Conservation (phyloP, 2,329 filamentous ascomycete species). For the Plectosphaerella sp. region DNA sequence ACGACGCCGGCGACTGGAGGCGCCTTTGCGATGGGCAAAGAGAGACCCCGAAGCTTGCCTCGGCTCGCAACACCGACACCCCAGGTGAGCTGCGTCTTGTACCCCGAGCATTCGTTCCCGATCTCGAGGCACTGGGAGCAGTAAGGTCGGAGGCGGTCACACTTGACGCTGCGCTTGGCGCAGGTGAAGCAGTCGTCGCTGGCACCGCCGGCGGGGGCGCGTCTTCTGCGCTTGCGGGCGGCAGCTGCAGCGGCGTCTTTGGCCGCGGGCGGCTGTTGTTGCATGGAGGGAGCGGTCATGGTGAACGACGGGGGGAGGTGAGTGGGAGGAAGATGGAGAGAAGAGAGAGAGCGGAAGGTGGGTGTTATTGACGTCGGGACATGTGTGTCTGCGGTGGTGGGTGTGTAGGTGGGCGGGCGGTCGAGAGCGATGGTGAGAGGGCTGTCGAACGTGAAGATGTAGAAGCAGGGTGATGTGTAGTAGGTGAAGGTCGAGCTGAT, state of each 20-base stretch:
- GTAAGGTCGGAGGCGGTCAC: conserved; percentile 88
- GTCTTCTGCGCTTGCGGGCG: conserved; percentile 72
- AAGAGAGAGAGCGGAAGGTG: background rate
- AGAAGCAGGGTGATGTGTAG: background rate
- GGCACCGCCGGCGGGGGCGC: conserved; percentile 82
- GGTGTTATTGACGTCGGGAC: background rate
- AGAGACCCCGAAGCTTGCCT: conserved; percentile 87
- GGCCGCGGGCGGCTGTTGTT: conserved; percentile 35
- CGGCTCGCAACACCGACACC: conserved; percentile 92
- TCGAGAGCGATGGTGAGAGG: background rate
- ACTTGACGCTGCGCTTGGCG: conserved; percentile 76
- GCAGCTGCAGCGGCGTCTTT: conserved; percentile 47
- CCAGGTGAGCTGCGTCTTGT: conserved; percentile 96
- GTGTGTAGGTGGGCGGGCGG: background rate
- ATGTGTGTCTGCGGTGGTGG: background rate
- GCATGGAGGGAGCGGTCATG: conserved; percentile 12
- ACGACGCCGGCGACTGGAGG: conserved; percentile 46
- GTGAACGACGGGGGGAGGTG: background rate
- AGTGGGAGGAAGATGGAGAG: background rate
- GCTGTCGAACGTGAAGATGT: background rate
- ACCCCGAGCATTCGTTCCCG: conserved; percentile 89
- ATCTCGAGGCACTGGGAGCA: conserved; percentile 91
- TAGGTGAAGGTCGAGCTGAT: conserved; percentile 3
- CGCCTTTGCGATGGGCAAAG: conserved; percentile 63
- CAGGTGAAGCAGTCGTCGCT: conserved; percentile 95